Base-by-base conservation (phyloP, 805 yeast species). In the Wickerhamomyces rabaulensis region DNA sequence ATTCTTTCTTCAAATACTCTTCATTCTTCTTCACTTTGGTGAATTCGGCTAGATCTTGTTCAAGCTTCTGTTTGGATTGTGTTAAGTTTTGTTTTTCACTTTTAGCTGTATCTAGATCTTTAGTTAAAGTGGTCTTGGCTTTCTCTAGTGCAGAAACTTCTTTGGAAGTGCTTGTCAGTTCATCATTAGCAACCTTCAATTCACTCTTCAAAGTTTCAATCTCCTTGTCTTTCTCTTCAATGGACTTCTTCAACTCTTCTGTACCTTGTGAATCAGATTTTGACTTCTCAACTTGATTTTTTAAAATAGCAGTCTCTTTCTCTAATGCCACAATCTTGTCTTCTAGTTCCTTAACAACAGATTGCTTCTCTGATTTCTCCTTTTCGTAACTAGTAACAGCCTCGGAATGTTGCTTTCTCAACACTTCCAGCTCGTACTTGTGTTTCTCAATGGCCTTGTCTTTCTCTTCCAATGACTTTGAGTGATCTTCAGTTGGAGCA, bases 351-450 rank as follows among this genome's bases (percentile, higher is more conserved):
- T 45, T 49, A 16, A 48, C 38, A 16, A 26, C 19, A 40, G 56
- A 53, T 3, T 40, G 17, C n/a, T 45, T 49, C 22, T 52, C 51
- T 8, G 50, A 25, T 22, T 49, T 52, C 17, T 49, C 55, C 39
- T 65, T 43, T 57, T 63, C 48, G 40, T 56, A 51, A 25, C 48
- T 52, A 6, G 55, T 47, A 39, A 67, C 53, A 12, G 68, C 64
- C 16, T 62, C 66, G 1, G 70, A 54, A 44, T 68, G 68, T 49
- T 71, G 70, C 7, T 64, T 52, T 36, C 72, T 55, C 36, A 71
- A 44, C 15, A 43, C 43, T 42, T 61, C 64, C 9, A 57, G 39
- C 48, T 64, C 61, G 8, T 46, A 35, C 44, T 62, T 58, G 15
- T 63, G 54, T 2, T 51, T 52, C 22, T 56, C 50, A 15, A 60